Base-by-base conservation (phyloP, 345 rosid species). In the Lumnitzera racemosa region DNA sequence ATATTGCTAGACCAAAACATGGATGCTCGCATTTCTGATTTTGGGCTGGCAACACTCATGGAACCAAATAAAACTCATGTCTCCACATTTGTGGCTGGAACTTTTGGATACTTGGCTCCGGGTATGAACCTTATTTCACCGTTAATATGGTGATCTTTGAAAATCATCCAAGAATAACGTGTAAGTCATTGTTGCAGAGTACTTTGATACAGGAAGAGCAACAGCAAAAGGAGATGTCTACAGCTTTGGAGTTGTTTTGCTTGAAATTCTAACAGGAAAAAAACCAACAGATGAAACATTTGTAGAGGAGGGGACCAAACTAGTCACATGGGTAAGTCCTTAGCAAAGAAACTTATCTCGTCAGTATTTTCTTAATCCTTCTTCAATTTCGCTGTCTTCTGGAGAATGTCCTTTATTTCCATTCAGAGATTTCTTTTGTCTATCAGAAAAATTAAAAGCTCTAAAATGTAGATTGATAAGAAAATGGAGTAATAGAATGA, bases 81-180 rank as follows among this genome's bases (percentile, higher is more conserved):
- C 59, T 90, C 99, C 1, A 90, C 97, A 0, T 58, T 84, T 24
- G 78, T 84, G 11, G 96, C 89, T 7, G 97, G 97, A 61, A 89
- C 96, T 54, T 89, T 87, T 55, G 91, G 97, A 61, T 89, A 87
- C 83, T 74, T 89, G 29, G 82, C 98, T 74, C 95, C 96, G 46
- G 90, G 95, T 85, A 76, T 15, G 70, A 53, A 53, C 20, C 51
- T 25, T 11, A 25, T 49, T 43, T 57, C 14, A 16, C 61, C 31
- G 49, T 46, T 7, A 27, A 11, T 1, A 24, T 2, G 47, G 2
- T 48, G 5, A 48, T 53, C 7, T 55, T 15, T 48, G 48, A 13
- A 5, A 63, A 25, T 49, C 31, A 15, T 24, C 1, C 43, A 36
- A 36, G 43, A 36, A 36, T 36, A 36, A 36, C 43, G 11, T 4